Base-by-base conservation (phyloP, 2,329 filamentous ascomycete genomes). In the Penicillium expansum region DNA sequence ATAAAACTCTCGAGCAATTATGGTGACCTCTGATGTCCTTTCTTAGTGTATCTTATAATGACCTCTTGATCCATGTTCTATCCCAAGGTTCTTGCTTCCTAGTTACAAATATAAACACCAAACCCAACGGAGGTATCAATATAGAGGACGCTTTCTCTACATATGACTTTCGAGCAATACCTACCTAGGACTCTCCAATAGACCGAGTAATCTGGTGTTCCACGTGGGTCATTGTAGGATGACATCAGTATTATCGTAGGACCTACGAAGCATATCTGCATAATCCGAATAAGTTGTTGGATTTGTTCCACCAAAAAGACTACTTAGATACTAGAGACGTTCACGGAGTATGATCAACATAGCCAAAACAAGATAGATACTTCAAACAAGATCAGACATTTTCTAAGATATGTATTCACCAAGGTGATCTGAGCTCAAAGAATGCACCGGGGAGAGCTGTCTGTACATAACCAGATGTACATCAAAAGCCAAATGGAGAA, bases 391-490 rank as follows among this genome's bases (percentile, higher is more conserved):
- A 43, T 51, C 45, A 18, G 22, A 51, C 14, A 55, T 9, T 43
- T 51, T 55, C 52, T 48, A 50, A 61, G 57, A 41, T 60, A 61
- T 61, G 56, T 55, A 64, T 61, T 63, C 44, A 56, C 55, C 62
- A 51, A 24, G 35, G 52, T 33, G 49, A 55, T 48, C 22, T 35
- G 52, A 44, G 27, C 52, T 33, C 43, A 54, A 43, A 30, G 32
- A 44, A 29, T 35, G 38, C 38, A 52, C 14, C 35, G 37, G 51
- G 56, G 20, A 52, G 48, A 58, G 18, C 58, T 56, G 48, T 16
- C 30, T 56, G 64, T 62, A 62, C 64, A 67, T 67, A 51, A 61
- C 64, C 64, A 56, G 64, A 66, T 67, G 64, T 57, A 63, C 64
- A 57, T 37, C 54, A 58, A 53, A 54, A 57, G 45, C 60, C 56